These are phyloP conservation scores for Adansonia digitata DNA, from an alignment of 345 rosid species.

Conservation along the genomic window DNA sequence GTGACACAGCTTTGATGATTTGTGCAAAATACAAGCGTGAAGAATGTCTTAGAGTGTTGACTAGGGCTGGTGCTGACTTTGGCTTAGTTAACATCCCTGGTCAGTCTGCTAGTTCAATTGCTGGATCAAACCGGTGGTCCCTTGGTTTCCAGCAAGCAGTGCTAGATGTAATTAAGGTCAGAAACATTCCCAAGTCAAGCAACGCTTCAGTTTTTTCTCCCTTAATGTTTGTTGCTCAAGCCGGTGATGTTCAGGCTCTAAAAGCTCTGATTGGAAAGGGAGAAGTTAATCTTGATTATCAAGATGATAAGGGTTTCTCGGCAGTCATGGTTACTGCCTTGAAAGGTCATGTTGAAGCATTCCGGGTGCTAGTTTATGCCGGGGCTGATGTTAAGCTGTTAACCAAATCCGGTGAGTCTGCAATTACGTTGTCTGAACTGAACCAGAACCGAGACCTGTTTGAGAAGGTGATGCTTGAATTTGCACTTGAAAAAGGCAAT, in stretches of 20 bases:
- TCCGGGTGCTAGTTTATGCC: constrained; percentile 66
- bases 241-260: constrained; percentile 69
- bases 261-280: constrained; percentile 37
- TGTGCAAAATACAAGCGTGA: constrained; percentile 54
- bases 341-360: constrained; percentile 74
- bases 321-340: constrained; percentile 87
- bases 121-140: constrained; percentile 57
- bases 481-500: constrained; percentile 77
- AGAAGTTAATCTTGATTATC: constrained; percentile 56
- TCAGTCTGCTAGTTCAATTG: constrained; percentile 48
- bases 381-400: constrained; percentile 85
- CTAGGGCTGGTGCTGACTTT: constrained; percentile 81
- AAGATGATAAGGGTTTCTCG: constrained; percentile 73
- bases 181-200: constrained; percentile 62
- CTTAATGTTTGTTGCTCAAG: constrained; percentile 52
- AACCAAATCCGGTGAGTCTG: constrained; percentile 71
- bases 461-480: constrained; percentile 95
- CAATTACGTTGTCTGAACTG: constrained; percentile 57
- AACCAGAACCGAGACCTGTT: constrained; percentile 57
- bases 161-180: constrained; percentile 45
- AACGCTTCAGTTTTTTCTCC: constrained; percentile 51
- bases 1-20: constrained; percentile 75
- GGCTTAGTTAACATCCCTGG: constrained; percentile 51
- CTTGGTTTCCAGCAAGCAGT: constrained; percentile 59
- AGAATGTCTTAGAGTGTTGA: constrained; percentile 54